Evolutionary conservation across 352 stramenopile species (phyloP).

Genomic region (Achlya hypogyna): DNA sequence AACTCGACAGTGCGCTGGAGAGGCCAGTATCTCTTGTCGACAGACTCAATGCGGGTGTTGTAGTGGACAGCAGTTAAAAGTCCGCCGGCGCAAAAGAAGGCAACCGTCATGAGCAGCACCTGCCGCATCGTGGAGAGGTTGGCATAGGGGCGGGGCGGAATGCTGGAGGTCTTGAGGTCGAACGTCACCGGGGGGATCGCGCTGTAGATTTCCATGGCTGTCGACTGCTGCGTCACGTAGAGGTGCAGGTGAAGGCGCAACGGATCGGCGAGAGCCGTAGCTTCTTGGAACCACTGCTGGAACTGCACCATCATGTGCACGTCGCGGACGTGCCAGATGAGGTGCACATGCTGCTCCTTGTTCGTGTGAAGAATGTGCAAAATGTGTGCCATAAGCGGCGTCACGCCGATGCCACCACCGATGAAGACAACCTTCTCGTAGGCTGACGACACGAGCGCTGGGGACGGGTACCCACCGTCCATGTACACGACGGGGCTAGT

Average conservation of each 20-base stretch:
- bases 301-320: conserved; percentile 73
- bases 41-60: conserved; percentile 53
- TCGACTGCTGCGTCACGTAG: conserved; percentile 23
- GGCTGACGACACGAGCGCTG: conserved; percentile 75
- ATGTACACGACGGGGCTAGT: conserved; percentile 41
- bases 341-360: conserved; percentile 66
- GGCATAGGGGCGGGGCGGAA: conserved; percentile 16
- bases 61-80: conserved; percentile 54
- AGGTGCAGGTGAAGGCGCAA: conserved; percentile 56
- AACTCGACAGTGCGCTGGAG: conserved; percentile 69
- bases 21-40: conserved; percentile 40
- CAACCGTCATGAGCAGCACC: conserved; percentile 73
- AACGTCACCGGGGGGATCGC: not conserved
- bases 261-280: conserved; percentile 55
- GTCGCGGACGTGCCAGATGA: conserved; percentile 71
- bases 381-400: conserved; percentile 72
- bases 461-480: conserved; percentile 74
- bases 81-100: conserved; percentile 67
- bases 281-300: conserved; percentile 64
- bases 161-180: not conserved
- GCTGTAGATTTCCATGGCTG: not conserved
- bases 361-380: conserved; percentile 66
- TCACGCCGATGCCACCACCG: conserved; percentile 57
- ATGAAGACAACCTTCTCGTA: conserved; percentile 61
- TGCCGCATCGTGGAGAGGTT: conserved; percentile 25